phyloP scores from a whole-genome alignment of 192 early-diverging fungal species.

The Umbelopsis vinacea region DNA sequence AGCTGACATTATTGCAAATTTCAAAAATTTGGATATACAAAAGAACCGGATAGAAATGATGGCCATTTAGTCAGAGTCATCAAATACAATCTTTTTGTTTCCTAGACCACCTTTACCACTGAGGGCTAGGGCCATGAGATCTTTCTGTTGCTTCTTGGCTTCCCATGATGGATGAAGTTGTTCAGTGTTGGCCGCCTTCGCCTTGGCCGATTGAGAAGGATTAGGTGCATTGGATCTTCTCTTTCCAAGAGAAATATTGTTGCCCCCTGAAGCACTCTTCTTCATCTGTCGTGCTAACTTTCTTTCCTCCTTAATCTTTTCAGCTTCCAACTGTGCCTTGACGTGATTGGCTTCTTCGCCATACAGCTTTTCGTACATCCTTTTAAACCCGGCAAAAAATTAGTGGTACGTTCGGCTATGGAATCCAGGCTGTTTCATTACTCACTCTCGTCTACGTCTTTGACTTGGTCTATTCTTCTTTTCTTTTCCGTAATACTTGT shows the following conservation, averaged over 20 bases:
- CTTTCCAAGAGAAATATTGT: not conserved
- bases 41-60: not conserved
- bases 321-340: slow-evolving; percentile 1
- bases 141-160: slow-evolving; percentile 41
- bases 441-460: slow-evolving; percentile 40
- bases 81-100: slow-evolving; percentile 45
- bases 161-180: slow-evolving; percentile 43
- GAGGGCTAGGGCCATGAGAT: slow-evolving; percentile 40
- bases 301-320: slow-evolving; percentile 10
- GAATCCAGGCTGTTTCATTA: not conserved
- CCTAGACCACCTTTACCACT: slow-evolving; percentile 29
- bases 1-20: too few relatives aligned
- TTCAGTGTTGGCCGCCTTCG: not conserved
- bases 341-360: slow-evolving; percentile 41
- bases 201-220: slow-evolving; percentile 11
- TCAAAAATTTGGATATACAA: slow-evolving; percentile 8
- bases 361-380: slow-evolving; percentile 41
- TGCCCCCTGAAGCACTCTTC: slow-evolving; percentile 15
- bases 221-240: not conserved
- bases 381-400: not conserved
- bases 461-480: slow-evolving; percentile 40
- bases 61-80: slow-evolving; percentile 13
- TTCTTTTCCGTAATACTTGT: slow-evolving; percentile 40
- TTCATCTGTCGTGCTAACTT: slow-evolving; percentile 22
- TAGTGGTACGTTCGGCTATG: not conserved